A percentile compares a stretch with the other conserved stretches of the same genome.
phyloP scores from a whole-genome alignment of 371 early-diverging fungal species.

The Lichtheimia ornata region DNA sequence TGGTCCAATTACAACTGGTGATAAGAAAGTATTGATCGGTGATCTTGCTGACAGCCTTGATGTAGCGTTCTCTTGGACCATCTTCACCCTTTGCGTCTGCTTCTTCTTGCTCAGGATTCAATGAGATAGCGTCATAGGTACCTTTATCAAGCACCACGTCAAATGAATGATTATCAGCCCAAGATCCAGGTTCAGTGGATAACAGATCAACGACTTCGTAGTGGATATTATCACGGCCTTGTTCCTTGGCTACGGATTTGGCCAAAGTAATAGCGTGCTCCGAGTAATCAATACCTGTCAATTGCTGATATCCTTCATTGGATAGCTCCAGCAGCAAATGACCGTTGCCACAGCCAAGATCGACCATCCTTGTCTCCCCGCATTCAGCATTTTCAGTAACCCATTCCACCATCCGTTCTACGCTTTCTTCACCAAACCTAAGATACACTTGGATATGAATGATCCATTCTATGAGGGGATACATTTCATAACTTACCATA shows the following conservation, averaged over 20 bases:
- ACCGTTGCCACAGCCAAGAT: conserved; percentile 93
- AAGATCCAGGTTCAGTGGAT: conserved; percentile 42
- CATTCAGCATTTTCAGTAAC: conserved; percentile 51
- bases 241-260: conserved; percentile 50
- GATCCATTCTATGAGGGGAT: not conserved
- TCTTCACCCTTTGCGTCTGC: conserved; percentile 29
- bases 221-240: conserved; percentile 41
- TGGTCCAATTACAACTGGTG: conserved; percentile 94
- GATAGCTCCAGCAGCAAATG: conserved; percentile 81
- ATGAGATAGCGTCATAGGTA: conserved; percentile 90
- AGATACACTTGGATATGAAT: not conserved
- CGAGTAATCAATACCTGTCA: conserved; percentile 89
- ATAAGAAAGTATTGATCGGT: conserved; percentile 67
- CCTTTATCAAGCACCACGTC: conserved; percentile 87
- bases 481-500: conserved; percentile 62
- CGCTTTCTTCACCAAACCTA: conserved; percentile 87
- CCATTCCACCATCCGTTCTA: conserved; percentile 85
- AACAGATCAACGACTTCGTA: conserved; percentile 71
- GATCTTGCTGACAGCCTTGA: conserved; percentile 28
- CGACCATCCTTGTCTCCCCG: conserved; percentile 55
- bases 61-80: conserved; percentile 42
- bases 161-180: conserved; percentile 42
- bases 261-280: conserved; percentile 74
- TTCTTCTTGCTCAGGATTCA: conserved; percentile 60
- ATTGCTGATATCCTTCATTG: conserved; percentile 64